phyloP scores from a whole-genome alignment of 2,329 filamentous ascomycete genomes.

The Setomelanomma holmii region DNA sequence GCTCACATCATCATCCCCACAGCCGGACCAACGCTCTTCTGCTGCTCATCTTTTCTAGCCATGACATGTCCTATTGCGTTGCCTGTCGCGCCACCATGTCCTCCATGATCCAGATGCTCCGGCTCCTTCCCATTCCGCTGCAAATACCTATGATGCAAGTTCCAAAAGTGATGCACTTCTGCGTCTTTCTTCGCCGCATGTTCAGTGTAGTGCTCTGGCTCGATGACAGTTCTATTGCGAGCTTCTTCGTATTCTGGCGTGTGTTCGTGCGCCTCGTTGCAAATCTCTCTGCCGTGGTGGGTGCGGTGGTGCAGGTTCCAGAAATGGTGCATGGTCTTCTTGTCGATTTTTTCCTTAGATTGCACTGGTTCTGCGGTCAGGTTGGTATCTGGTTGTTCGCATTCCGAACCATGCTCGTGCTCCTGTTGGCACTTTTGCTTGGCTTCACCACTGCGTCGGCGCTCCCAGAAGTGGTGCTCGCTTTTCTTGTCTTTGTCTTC shows the following conservation, averaged over 20 bases:
- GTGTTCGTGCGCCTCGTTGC: too few species aligned
- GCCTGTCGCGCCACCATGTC: background rate
- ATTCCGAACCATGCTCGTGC: background rate
- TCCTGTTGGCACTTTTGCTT: background rate
- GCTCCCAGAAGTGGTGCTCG: conserved; percentile 3
- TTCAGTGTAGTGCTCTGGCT: too few species aligned
- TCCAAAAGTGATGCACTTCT: background rate
- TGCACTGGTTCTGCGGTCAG: background rate
- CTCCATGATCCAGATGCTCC: too few species aligned
- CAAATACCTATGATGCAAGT: background rate
- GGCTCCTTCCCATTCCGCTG: too few species aligned
- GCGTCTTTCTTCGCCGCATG: too few species aligned
- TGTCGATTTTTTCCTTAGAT: background rate
- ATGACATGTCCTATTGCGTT: background rate
- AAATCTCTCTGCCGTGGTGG: too few species aligned
- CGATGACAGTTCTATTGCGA: too few species aligned
- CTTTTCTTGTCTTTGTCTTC: background rate
- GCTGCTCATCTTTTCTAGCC: background rate
- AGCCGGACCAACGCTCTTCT: background rate
- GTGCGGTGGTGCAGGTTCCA: background rate
- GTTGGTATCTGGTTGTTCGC: background rate
- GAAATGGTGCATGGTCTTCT: background rate
- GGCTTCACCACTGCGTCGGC: background rate
- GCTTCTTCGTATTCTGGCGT: too few species aligned
- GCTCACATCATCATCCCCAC: background rate